Evolutionary conservation across 1,284 basidiomycete genomes (phyloP).

Genomic region (Leccinum pseudoinsigne): DNA sequence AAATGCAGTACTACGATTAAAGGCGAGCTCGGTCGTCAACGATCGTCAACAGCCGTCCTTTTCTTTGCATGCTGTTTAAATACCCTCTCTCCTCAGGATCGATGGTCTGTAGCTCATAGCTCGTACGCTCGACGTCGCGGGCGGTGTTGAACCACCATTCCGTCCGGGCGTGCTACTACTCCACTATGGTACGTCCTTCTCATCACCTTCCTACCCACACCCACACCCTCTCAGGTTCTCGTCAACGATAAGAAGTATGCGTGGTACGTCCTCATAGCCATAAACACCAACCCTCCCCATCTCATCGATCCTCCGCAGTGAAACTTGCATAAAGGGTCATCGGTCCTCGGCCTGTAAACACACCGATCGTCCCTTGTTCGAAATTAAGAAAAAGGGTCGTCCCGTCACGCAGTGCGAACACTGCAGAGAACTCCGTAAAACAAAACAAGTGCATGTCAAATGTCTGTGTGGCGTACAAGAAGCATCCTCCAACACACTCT

Average conservation of each 20-base stretch:
- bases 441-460: constrained; percentile 71
- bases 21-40: constrained; percentile 41
- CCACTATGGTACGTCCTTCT: constrained; percentile 38
- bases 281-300: constrained; percentile 1
- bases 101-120: constrained; percentile 41
- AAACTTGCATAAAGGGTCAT: constrained; percentile 84
- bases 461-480: constrained; percentile 54
- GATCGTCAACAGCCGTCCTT: constrained; percentile 41
- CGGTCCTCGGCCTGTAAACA: constrained; percentile 77
- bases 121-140: constrained; percentile 45
- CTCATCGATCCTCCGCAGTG: constrained; percentile 41
- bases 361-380: constrained; percentile 73
- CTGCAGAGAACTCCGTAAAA: constrained; percentile 76
- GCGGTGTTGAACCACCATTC: constrained; percentile 42
- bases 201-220: constrained; percentile 2
- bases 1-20: constrained; percentile 27
- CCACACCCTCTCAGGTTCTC: constrained; percentile 51
- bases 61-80: constrained; percentile 42
- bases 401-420: constrained; percentile 80
- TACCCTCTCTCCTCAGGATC: constrained; percentile 29
- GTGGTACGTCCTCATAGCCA: constrained; percentile 47
- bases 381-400: constrained; percentile 81
- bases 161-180: constrained; percentile 33
- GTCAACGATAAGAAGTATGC: constrained; percentile 82
- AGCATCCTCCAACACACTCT: constrained; percentile 28